A percentile compares a stretch with the other conserved stretches of the same genome.
Evolutionary conservation across 2,329 filamentous ascomycete species (phyloP).

Genomic region (Microdochium paspali): DNA sequence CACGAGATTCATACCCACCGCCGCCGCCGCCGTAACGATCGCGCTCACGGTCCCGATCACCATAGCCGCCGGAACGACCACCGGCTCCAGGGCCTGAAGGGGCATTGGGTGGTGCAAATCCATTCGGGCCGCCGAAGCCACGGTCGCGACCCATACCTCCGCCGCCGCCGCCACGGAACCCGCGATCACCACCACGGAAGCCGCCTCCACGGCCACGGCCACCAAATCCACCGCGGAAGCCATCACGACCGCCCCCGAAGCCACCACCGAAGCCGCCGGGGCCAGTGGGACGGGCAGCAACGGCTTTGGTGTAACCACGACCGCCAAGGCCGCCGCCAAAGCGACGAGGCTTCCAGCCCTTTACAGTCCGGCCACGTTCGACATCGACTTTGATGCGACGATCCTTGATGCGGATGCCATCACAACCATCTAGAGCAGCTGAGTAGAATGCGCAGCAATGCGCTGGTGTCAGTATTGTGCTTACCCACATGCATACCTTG

Average conservation of each 20-base stretch:
- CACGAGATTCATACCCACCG: conserved; percentile 46
- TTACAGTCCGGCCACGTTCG: conserved; percentile 88
- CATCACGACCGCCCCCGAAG: conserved; percentile 47
- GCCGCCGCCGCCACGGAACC: conserved; percentile 42
- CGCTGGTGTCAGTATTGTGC: conserved; percentile 60
- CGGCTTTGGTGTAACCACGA: conserved; percentile 81
- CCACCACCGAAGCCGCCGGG: conserved; percentile 49
- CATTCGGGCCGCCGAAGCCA: conserved; percentile 35
- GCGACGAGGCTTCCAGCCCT: conserved; percentile 85
- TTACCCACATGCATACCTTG: conserved; percentile 42
- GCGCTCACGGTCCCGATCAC: conserved; percentile 33
- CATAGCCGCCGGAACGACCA: conserved; percentile 32
- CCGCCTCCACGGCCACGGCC: conserved; percentile 31
- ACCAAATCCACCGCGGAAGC: conserved; percentile 43
- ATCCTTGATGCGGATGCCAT: conserved; percentile 89
- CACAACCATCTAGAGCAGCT: conserved; percentile 82
- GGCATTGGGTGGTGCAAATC: conserved; percentile 45
- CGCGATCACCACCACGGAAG: conserved; percentile 22
- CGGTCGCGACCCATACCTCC: conserved; percentile 27
- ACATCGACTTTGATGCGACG: conserved; percentile 90
- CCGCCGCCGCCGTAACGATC: conserved; percentile 33
- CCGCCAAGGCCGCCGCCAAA: conserved; percentile 87
- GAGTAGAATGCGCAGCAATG: conserved; percentile 47
- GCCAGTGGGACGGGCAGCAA: conserved; percentile 61
- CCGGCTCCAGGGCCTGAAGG: conserved; percentile 49